phyloP scores from a whole-genome alignment of 108 stramenopile genomes.

The Cyclotella choctawhatcheeana region DNA sequence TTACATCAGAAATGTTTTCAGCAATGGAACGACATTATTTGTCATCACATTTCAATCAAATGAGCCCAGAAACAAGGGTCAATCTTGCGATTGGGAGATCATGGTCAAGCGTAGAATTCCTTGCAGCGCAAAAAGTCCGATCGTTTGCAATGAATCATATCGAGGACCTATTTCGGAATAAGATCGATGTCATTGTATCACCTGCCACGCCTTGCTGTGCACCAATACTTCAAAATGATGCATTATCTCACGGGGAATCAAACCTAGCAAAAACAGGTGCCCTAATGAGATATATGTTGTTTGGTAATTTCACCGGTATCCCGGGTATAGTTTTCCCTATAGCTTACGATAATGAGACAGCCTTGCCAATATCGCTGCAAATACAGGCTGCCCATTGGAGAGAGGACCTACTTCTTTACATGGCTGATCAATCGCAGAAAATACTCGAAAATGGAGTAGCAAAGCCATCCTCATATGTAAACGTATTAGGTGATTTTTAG shows the following conservation, averaged over 20 bases:
- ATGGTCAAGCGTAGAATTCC: constrained; percentile 46
- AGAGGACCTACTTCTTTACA: constrained; percentile 23
- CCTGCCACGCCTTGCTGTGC: constrained; percentile 38
- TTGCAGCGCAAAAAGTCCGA: constrained; percentile 58
- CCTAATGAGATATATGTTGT: constrained; percentile 25
- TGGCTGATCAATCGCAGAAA: constrained; percentile 19
- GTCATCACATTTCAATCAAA: constrained; percentile 1
- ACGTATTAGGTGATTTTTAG: too few relatives aligned
- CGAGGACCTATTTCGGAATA: constrained; percentile 28
- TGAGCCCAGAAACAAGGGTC: constrained; percentile 56
- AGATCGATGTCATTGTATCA: constrained; percentile 50
- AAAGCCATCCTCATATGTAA: constrained; percentile 12
- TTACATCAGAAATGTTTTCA: constrained; percentile 54
- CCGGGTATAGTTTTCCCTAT: constrained; percentile 29
- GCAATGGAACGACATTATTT: constrained; percentile 40
- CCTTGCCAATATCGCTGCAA: constrained; percentile 32
- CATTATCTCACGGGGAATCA: constrained; percentile 26
- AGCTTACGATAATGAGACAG: constrained; percentile 14
- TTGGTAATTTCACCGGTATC: constrained; percentile 32
- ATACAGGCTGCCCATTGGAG: constrained; percentile 32
- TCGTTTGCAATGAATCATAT: constrained; percentile 46
- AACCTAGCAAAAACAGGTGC: constrained; percentile 24
- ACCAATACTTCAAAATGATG: constrained; percentile 10
- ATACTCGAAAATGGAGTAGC: constrained; percentile 14
- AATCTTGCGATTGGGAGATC: constrained; percentile 50